These are phyloP conservation scores for Lactifluus pinguis DNA, from an alignment of 768 basidiomycete genomes.

Conservation along the genomic window DNA sequence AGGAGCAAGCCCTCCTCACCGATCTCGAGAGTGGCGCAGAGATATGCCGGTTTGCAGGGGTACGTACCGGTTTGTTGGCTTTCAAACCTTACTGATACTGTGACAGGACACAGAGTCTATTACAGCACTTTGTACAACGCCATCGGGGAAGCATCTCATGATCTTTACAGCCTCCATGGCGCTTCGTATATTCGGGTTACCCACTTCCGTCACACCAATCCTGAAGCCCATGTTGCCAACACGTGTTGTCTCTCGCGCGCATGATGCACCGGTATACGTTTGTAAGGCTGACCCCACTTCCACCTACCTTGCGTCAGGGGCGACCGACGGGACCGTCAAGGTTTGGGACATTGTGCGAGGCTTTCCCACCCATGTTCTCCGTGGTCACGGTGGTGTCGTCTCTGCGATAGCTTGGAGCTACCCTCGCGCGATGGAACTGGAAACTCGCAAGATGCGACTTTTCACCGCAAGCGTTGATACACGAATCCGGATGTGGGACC, in stretches of 20 bases:
- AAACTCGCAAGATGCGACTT: constrained; percentile 56
- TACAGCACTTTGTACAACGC: constrained; percentile 76
- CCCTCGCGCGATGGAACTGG: constrained; percentile 38
- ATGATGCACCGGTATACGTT: constrained; percentile 91
- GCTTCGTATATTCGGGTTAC: constrained; percentile 78
- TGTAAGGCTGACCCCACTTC: constrained; percentile 79
- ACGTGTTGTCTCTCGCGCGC: constrained; percentile 74
- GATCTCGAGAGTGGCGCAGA: constrained; percentile 64
- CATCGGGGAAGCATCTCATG: constrained; percentile 61
- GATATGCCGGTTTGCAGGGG: constrained; percentile 77
- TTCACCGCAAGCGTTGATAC: constrained; percentile 91
- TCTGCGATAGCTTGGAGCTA: constrained; percentile 84
- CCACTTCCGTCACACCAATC: constrained; percentile 34
- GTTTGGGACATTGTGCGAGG: constrained; percentile 89
- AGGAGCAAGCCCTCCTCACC: constrained; percentile 77
- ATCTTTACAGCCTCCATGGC: constrained; percentile 76
- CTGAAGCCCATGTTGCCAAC: constrained; percentile 53
- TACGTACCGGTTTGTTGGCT: constrained; percentile 34
- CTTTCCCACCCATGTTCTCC: constrained; percentile 89
- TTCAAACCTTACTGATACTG: constrained; percentile 4
- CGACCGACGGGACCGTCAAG: constrained; percentile 94
- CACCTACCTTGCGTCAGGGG: constrained; percentile 88
- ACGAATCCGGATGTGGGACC: constrained; percentile 85
- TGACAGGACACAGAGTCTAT: constrained; percentile 78
- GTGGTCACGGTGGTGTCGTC: constrained; percentile 96